A percentile compares a stretch with the other conserved stretches of the same genome.
Conservation (phyloP, 148 eudicot genomes). For the Talinum fruticosum region DNA sequence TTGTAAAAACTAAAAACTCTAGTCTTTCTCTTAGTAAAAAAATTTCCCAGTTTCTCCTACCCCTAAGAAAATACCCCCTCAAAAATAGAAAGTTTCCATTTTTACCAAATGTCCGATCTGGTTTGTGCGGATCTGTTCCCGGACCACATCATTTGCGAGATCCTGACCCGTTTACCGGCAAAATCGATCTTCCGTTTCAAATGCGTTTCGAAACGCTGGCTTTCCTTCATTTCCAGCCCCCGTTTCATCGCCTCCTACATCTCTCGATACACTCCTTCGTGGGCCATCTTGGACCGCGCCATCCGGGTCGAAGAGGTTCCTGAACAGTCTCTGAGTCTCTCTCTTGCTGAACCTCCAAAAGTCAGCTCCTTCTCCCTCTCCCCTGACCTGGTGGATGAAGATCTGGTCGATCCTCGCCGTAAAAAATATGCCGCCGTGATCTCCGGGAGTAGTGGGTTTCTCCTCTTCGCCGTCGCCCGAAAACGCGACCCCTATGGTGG, state of each 20-base stretch:
- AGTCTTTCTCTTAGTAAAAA: not conserved
- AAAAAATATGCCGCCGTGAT: not conserved
- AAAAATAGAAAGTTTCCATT: not conserved
- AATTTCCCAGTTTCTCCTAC: no score
- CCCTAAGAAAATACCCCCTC: not conserved
- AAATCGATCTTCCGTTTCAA: slow-evolving; percentile 2
- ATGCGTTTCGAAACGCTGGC: slow-evolving; percentile 5
- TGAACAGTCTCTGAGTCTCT: not conserved
- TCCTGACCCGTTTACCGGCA: not conserved
- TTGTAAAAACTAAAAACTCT: not conserved
- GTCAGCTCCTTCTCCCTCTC: not conserved
- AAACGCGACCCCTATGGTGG: slow-evolving; percentile 2
- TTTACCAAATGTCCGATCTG: not conserved
- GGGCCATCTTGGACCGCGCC: slow-evolving; percentile 1
- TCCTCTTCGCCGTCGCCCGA: not conserved
- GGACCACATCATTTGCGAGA: not conserved
- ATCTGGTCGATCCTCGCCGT: not conserved
- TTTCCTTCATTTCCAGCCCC: slow-evolving; percentile 2
- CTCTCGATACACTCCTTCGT: not conserved
- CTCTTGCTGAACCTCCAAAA: not conserved
- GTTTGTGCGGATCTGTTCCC: not conserved
- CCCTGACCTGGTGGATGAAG: not conserved
- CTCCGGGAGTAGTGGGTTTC: not conserved
- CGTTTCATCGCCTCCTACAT: not conserved
- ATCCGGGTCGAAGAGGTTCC: not conserved